Evolutionary conservation across 257 asterid species (phyloP).

Genomic region (Nicotiana undulata): DNA sequence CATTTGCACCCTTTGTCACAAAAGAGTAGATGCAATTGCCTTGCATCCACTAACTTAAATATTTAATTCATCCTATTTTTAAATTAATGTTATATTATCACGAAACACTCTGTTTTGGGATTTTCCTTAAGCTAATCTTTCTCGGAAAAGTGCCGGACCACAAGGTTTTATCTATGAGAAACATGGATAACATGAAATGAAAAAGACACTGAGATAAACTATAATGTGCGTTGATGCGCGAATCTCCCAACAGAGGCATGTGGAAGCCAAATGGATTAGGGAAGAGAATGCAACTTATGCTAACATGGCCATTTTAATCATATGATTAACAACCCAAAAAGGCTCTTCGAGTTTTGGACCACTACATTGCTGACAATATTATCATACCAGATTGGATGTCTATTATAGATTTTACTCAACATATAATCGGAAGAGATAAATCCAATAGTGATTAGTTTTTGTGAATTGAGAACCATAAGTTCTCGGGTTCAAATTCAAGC

Average conservation of each 20-base stretch:
- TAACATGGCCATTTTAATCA: background rate
- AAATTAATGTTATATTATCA: too few species aligned
- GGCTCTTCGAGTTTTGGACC: background rate
- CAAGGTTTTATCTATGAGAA: background rate
- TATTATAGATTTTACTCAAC: background rate
- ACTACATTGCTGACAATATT: too few species aligned
- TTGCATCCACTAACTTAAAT: too few species aligned
- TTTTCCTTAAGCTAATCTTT: too few species aligned
- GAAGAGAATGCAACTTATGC: background rate
- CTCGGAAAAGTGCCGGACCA: too few species aligned
- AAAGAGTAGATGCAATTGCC: too few species aligned
- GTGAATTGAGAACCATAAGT: too few species aligned
- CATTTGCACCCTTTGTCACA: too few species aligned
- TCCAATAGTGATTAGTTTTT: too few species aligned
- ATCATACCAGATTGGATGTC: background rate
- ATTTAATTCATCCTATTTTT: too few species aligned
- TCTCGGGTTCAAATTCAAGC: too few species aligned
- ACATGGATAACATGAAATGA: slow-evolving; percentile 16
- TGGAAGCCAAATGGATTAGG: slow-evolving; percentile 21
- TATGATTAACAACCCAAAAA: background rate
- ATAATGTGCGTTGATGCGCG: slow-evolving; percentile 17
- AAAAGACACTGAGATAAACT: slow-evolving; percentile 9
- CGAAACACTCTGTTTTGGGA: too few species aligned
- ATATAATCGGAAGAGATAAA: background rate
- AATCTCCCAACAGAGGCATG: slow-evolving; percentile 48